These are phyloP conservation scores for Didymella lethalis DNA, from an alignment of 2,329 filamentous ascomycete genomes.

Conservation along the genomic window DNA sequence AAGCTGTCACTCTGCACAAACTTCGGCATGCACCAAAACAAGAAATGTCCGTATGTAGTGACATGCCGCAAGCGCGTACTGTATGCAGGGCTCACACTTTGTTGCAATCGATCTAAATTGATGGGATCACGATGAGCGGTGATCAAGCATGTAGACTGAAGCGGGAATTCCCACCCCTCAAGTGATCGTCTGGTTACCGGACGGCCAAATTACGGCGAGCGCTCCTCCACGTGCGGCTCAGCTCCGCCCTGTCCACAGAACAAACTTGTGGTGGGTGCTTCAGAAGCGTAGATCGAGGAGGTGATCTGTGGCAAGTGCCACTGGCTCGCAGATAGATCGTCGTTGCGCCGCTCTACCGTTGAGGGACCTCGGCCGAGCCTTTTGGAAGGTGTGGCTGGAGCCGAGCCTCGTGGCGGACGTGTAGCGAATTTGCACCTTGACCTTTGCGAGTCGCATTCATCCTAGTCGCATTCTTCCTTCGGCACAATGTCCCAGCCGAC, in stretches of 20 bases:
- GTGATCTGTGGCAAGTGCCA: conserved; percentile 10
- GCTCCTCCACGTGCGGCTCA: conserved; percentile 1
- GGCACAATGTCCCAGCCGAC: conserved; percentile 4
- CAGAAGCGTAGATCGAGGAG: conserved; percentile 8
- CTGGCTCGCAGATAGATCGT: not conserved
- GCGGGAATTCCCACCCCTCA: not conserved
- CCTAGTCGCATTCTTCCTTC: not conserved
- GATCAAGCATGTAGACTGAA: not conserved
- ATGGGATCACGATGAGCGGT: not conserved
- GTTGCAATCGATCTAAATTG: not conserved
- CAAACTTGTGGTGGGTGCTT: conserved; percentile 15
- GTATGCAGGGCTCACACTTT: not conserved
- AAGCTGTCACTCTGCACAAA: conserved; percentile 9
- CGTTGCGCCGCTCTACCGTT: not conserved
- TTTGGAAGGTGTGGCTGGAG: not conserved
- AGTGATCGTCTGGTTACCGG: conserved; percentile 2
- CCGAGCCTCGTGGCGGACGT: conserved; percentile 5
- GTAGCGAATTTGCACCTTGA: not conserved
- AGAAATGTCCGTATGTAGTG: not conserved
- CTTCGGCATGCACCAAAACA: conserved; percentile 2
- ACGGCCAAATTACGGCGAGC: conserved; percentile 4
- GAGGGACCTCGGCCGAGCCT: not conserved
- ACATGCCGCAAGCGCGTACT: not conserved
- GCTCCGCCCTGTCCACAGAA: conserved; percentile 1
- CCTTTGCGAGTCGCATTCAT: not conserved